Percentiles rank a stretch among this genome's conserved stretches.
These are phyloP conservation scores for Microbotryum silenes-acaulis DNA, from an alignment of 1,284 basidiomycete genomes.

Conservation along the genomic window DNA sequence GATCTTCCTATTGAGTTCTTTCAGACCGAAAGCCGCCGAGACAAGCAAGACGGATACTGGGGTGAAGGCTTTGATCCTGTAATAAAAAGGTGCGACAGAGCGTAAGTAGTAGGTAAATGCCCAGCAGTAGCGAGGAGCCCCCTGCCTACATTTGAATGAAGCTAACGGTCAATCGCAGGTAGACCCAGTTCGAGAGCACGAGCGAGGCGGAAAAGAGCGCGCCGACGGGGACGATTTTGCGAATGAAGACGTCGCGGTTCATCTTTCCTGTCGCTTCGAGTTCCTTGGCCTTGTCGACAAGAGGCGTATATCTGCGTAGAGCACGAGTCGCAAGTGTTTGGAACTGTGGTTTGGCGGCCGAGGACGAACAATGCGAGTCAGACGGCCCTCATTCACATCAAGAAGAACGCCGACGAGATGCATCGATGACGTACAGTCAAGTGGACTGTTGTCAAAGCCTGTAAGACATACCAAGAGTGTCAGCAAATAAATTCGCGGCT, in stretches of 20 bases:
- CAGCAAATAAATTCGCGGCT: neutral
- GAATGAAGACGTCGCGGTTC: constrained; percentile 63
- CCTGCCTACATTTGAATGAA: constrained; percentile 96
- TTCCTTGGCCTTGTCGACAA: constrained; percentile 83
- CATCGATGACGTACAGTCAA: constrained; percentile 58
- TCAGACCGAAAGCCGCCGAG: constrained; percentile 80
- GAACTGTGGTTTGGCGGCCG: constrained; percentile 34
- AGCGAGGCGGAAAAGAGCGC: constrained; percentile 84
- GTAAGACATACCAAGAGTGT: constrained; percentile 40
- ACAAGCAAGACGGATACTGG: constrained; percentile 93
- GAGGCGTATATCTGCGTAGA: constrained; percentile 73
- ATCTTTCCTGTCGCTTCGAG: constrained; percentile 57
- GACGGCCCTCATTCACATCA: too few relatives aligned
- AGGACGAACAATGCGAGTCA: constrained; percentile 9
- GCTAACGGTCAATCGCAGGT: constrained; percentile 80
- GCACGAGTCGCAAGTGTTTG: constrained; percentile 82
- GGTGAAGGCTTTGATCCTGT: constrained; percentile 67
- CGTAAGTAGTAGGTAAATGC: constrained; percentile 5
- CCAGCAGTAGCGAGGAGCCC: constrained; percentile 8
- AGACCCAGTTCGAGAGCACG: constrained; percentile 88
- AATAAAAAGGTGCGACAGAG: neutral
- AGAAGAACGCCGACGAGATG: neutral
- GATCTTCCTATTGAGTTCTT: constrained; percentile 54
- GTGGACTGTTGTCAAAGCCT: constrained; percentile 37
- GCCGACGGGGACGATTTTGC: constrained; percentile 88